Evolutionary conservation across 2,329 filamentous ascomycete species (phyloP).

Genomic region (Diaporthe longicolla): DNA sequence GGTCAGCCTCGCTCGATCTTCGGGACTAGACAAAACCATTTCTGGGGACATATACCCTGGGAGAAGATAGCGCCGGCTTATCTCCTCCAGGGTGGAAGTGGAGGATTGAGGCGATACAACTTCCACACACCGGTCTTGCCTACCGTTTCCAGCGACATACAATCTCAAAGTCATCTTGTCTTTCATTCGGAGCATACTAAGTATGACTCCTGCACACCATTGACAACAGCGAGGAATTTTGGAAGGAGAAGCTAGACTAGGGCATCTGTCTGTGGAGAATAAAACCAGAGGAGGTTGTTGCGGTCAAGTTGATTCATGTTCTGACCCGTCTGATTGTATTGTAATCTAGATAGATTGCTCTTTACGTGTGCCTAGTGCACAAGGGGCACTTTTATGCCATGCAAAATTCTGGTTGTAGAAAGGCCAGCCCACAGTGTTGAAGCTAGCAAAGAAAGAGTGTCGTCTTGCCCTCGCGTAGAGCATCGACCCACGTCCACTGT

Average conservation of each 20-base stretch:
- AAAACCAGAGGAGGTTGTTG: neutral
- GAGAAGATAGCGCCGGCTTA: constrained; percentile 18
- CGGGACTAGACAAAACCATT: neutral
- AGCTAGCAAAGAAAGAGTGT: constrained; percentile 20
- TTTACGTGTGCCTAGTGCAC: neutral
- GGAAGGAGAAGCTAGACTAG: no score
- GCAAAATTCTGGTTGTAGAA: no score
- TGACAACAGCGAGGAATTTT: neutral
- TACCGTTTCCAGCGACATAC: neutral
- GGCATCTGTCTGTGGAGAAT: neutral
- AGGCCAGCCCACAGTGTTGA: neutral
- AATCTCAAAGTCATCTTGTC: neutral
- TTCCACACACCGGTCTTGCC: neutral
- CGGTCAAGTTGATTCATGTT: neutral
- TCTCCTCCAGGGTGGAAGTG: neutral
- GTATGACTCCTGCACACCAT: neutral
- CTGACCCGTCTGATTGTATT: neutral
- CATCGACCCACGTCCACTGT: constrained; percentile 13
- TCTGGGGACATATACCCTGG: neutral
- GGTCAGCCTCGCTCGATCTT: neutral
- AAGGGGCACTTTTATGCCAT: no score
- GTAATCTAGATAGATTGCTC: neutral
- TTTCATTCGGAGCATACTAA: neutral
- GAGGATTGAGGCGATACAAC: constrained; percentile 1
- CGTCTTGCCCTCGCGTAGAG: neutral